Percentiles rank a stretch among this genome's conserved stretches.
These are phyloP conservation scores for Aspergillus japonicus DNA, from an alignment of 2,329 filamentous ascomycete genomes.

Conservation along the genomic window DNA sequence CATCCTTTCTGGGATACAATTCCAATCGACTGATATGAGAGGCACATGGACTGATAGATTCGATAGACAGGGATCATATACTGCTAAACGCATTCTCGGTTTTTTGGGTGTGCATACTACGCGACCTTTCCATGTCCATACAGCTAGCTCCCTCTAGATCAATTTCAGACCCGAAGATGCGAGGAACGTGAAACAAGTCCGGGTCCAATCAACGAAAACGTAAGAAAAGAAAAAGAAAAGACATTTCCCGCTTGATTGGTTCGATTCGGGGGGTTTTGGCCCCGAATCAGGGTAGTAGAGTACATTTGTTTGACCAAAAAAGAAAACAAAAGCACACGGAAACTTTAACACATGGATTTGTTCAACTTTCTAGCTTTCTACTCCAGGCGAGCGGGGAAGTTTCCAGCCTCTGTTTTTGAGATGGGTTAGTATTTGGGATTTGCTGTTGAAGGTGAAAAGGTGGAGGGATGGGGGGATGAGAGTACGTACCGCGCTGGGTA, in stretches of 20 bases:
- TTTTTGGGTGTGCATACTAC: no score
- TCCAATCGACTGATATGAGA: no score
- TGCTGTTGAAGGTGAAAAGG: slow-evolving; percentile 2
- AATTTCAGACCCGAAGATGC: no score
- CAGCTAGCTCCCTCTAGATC: no score
- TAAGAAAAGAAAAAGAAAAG: not conserved
- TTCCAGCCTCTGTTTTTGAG: slow-evolving; percentile 51
- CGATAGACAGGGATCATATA: no score
- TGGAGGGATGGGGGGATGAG: not conserved
- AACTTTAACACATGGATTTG: slow-evolving; percentile 26
- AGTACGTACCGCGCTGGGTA: slow-evolving; percentile 80
- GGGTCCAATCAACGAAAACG: no score
- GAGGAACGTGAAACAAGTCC: no score
- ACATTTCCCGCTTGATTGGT: slow-evolving; percentile 20
- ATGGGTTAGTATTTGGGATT: slow-evolving; percentile 11
- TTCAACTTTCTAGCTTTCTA: slow-evolving; percentile 25
- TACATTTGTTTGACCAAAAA: slow-evolving; percentile 38
- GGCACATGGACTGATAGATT: no score
- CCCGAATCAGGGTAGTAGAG: slow-evolving; percentile 28
- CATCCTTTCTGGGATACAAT: no score
- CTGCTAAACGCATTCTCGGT: no score
- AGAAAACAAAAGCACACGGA: slow-evolving; percentile 25
- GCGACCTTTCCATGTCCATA: no score
- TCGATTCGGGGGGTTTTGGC: not conserved
- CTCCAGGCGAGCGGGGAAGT: slow-evolving; percentile 54